Base-by-base conservation (phyloP, 73 alveolate genomes). In the Tetrahymena borealis region DNA sequence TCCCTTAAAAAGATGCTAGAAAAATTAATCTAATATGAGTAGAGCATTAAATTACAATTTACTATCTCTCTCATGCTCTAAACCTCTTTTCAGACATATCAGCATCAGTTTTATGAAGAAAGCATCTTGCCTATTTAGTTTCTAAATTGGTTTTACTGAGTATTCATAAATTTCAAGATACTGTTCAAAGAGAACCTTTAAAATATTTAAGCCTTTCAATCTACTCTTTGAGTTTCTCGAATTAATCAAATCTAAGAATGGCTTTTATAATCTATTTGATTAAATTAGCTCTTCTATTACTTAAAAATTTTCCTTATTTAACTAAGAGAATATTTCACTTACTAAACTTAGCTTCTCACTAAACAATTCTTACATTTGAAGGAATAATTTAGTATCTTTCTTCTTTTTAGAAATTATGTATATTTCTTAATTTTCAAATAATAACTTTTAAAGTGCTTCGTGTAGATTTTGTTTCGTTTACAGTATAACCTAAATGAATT, bases 401-500 rank as follows among this genome's bases (percentile, higher is more conserved):
- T 60, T 60, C 35, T 60, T 60, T 60, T 60, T 60, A 16, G 85
- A 24, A 24, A 60, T 60, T 60, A 60, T 60, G 18, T 24, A 15
- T 20, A 60, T 10, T 60, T 60, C 85, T 60, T 60, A 60, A n/a
- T 60, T 60, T 35, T 60, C 85, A 60, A 60, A 60, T 24, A 60
- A 35, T 24, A 60, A 35, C 15, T 60, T 60, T 60, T 60, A 9
- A 9, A 60, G 31, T 0, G 85, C 85, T 60, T 60, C 85, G 10
- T 60, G 28, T 9, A 60, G 28, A 93, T 93, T 90, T 11, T 79
- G 11, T 40, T 33, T 40, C 31, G 90, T 38, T 39, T 37, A 33
- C 11, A 93, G 90, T 20, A 93, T 39, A 35, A 93, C 42, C 31
- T 90, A 31, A 31, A 93, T 93, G 24, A 93, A 41, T 24, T 78